These are phyloP conservation scores for Massarina eburnea DNA, from an alignment of 2,329 filamentous ascomycete genomes.

Conservation along the genomic window DNA sequence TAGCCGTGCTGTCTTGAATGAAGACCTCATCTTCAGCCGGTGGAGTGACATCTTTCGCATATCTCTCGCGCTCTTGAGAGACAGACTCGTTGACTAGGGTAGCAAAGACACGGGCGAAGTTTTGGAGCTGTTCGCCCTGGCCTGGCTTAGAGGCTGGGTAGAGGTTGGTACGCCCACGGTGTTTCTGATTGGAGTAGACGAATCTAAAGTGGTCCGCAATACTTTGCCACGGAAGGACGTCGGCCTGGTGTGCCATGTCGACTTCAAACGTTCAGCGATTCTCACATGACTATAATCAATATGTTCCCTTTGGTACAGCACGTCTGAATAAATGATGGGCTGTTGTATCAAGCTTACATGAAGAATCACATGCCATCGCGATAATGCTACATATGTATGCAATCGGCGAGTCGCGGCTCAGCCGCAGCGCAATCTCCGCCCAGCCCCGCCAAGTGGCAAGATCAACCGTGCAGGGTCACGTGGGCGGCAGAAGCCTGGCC, in stretches of 20 bases:
- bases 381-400: neutral
- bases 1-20: constrained; percentile 7
- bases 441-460: too few species aligned
- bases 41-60: constrained; percentile 4
- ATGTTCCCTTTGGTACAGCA: too few species aligned
- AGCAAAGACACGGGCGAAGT: constrained; percentile 14
- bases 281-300: neutral
- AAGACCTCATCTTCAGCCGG: constrained; percentile 9
- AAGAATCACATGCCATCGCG: too few species aligned
- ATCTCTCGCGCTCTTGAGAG: constrained; percentile 7
- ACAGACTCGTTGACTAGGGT: constrained; percentile 6
- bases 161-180: constrained; percentile 13
- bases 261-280: neutral
- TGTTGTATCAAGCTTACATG: too few species aligned
- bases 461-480: too few species aligned
- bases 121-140: constrained; percentile 13
- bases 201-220: constrained; percentile 16
- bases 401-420: too few species aligned
- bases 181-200: constrained; percentile 9
- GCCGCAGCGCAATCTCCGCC: too few species aligned
- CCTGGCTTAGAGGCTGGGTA: constrained; percentile 11
- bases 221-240: constrained; percentile 14
- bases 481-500: neutral
- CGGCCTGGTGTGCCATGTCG: constrained; percentile 16
- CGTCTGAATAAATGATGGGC: too few species aligned